Evolutionary conservation across 164 flowering plant genomes (phyloP), one percentile per base, ranked within the genome.

Genomic region (Litsea cubeba): DNA sequence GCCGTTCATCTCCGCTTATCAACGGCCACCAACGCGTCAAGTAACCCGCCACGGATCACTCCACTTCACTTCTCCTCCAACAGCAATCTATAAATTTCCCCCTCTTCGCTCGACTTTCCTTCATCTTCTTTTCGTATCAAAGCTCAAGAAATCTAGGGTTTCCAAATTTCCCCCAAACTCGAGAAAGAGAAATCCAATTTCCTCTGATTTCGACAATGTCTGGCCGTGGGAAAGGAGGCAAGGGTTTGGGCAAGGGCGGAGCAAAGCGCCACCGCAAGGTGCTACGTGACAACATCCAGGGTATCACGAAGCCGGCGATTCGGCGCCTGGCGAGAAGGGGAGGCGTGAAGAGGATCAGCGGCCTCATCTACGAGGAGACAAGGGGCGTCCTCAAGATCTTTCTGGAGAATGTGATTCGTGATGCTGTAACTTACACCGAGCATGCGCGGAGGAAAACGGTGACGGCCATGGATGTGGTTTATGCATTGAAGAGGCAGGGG

Each of bases 151-250:
- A 40, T 40, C 46, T 40, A 40, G 46, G 46, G 46, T 40, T 40
- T 8, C 46, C 46, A 40, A 40, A 8, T 40, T 40, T 40, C 46
- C 46, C 46, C 46, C 46, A 3, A 30, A 30, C 35, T 30, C 5
- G 35, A 30, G 35, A 30, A 30, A 30, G 35, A 4, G 5, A 30
- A 30, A 30, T 30, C 35, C 35, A 30, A 30, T 8, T 40, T 40
- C 46, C 46, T 5, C 10, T 40, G 46, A 40, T 5, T 40, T 40
- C 22, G 60, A 62, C 17, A 26, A 74, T 74, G 76, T 74, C 76
- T 7, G 76, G 76, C 20, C 71, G 77, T 25, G 77, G 77, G 10
- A 75, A 75, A 50, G 77, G 77, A 23, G 77, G 77, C 11, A 75
- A 74, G 71, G 76, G 76, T 14, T 20, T 74, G 65, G 76, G 76